These are phyloP conservation scores for Cryptomeria japonica DNA, from an alignment of 75 land plant species.

Conservation along the genomic window DNA sequence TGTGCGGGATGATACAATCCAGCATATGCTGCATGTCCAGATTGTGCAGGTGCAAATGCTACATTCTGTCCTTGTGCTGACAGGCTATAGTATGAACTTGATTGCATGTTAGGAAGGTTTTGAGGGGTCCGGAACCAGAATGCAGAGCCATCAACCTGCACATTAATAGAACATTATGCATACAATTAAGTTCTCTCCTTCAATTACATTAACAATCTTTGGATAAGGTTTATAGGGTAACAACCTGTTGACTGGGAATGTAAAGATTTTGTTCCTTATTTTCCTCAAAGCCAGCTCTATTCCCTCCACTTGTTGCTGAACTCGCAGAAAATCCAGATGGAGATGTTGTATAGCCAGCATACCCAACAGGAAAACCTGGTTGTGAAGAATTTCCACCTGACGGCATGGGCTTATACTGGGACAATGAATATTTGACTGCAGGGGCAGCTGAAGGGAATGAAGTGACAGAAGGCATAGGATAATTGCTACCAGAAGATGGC, in stretches of 20 bases:
- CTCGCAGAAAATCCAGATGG: constrained; percentile 55
- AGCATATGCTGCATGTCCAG: constrained; percentile 58
- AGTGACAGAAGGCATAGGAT: constrained; percentile 40
- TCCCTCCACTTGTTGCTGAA: constrained; percentile 52
- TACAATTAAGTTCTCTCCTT: background rate
- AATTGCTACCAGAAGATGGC: constrained; percentile 57
- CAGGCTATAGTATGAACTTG: constrained; percentile 71
- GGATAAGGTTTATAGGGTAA: background rate
- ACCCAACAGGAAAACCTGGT: constrained; percentile 59
- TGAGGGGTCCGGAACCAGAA: constrained; percentile 74
- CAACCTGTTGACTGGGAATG: constrained; percentile 78
- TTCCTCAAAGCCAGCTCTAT: constrained; percentile 70
- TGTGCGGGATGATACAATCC: constrained; percentile 65
- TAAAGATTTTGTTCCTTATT: constrained; percentile 73
- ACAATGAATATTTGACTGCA: constrained; percentile 52
- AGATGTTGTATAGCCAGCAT: constrained; percentile 67
- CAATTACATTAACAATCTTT: background rate
- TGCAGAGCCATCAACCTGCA: constrained; percentile 77
- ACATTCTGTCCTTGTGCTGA: constrained; percentile 73
- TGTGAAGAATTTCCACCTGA: constrained; percentile 48
- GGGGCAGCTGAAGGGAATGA: constrained; percentile 35
- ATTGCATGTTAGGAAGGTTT: constrained; percentile 60
- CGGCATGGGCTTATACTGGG: constrained; percentile 61
- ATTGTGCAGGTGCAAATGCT: constrained; percentile 67
- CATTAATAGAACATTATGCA: background rate